Evolutionary conservation across 129 eudicot genomes (phyloP), one percentile per base, ranked within the genome.

Genomic region (Lactuca saligna): DNA sequence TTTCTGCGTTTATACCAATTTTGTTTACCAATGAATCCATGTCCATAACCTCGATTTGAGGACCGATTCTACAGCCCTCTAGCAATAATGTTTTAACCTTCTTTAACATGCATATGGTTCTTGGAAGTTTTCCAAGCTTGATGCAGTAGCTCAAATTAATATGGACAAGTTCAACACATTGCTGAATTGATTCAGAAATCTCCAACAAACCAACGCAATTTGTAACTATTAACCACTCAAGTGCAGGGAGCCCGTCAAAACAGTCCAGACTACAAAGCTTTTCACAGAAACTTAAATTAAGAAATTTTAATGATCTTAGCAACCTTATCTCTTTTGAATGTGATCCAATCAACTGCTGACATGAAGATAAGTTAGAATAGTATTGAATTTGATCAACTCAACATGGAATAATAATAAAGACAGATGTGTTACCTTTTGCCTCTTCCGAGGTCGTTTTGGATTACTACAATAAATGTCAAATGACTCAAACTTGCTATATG

Each of bases 1-100:
- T 20, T 20, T 20, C 25, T 20, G 25, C 25, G 25, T 20, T 20
- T 20, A 20, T 20, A 20, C 25, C 25, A 20, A 20, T 20, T 20
- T 20, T 20, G 25, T 20, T 20, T 20, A 20, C 25, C 25, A 20
- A 20, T 20, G 25, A 20, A 20, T 20, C 25, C 25, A 20, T 20
- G 25, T 20, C 25, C 25, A 20, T 20, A 17, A 15, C 11, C 8
- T 0, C 17, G 0, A 6, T 32, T 16, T 5, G 15, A 34, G 14
- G 16, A 60, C 25, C 25, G 25, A 20, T 20, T 20, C 25, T 20
- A 20, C 81, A 80, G 25, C 81, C 81, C 31, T 65, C 57, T 3
- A 59, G 55, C 81, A 20, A 20, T 20, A 20, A 20, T 20, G 25
- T 20, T 20, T 20, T 20, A 20, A 20, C 25, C 25, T 20, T 20